phyloP scores from a whole-genome alignment of 1,284 basidiomycete genomes.

The Sphaerobolus stellatus region DNA sequence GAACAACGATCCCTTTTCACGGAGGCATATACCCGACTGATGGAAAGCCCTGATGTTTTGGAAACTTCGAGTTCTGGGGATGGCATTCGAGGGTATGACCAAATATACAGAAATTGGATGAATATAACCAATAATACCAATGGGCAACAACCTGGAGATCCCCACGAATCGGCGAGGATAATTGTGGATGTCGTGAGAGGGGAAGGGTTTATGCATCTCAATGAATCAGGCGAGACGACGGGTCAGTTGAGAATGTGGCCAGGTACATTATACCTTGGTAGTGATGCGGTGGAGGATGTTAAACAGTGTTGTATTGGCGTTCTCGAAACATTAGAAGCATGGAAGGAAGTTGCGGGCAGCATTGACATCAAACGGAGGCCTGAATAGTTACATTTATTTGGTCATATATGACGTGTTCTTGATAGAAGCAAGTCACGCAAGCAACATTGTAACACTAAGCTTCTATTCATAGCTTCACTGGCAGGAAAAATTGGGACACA shows the following conservation, averaged over 20 bases:
- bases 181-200: constrained; percentile 21
- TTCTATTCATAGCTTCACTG: too few relatives aligned
- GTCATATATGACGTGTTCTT: too few relatives aligned
- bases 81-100: too few relatives aligned
- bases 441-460: too few relatives aligned
- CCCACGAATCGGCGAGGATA: constrained; percentile 17
- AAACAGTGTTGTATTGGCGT: constrained; percentile 17
- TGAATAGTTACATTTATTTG: too few relatives aligned
- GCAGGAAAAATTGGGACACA: too few relatives aligned
- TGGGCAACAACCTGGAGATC: constrained; percentile 21
- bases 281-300: constrained; percentile 16
- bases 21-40: too few relatives aligned
- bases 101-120: background rate
- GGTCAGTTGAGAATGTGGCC: too few relatives aligned
- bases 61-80: too few relatives aligned
- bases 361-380: too few relatives aligned
- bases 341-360: constrained; percentile 24
- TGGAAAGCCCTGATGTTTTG: too few relatives aligned
- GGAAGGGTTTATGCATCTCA: constrained; percentile 19
- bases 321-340: constrained; percentile 24
- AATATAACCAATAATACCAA: constrained; percentile 7
- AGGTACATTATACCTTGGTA: constrained; percentile 14
- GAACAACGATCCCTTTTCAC: background rate
- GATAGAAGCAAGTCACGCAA: too few relatives aligned
- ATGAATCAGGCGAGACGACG: constrained; percentile 20